These are phyloP conservation scores for Fagus crenata DNA, from an alignment of 306 rosid species.

Conservation along the genomic window DNA sequence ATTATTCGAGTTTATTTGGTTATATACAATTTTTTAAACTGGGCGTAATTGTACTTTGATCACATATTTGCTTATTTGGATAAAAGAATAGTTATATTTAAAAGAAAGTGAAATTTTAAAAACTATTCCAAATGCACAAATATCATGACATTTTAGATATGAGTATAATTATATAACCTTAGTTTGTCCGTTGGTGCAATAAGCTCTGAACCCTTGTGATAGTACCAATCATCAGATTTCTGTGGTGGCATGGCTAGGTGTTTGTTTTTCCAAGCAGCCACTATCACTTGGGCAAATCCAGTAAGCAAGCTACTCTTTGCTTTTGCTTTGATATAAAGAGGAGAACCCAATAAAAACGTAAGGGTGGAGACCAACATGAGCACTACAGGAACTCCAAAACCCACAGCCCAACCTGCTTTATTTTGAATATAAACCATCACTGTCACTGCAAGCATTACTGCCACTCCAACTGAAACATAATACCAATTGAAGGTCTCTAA, in stretches of 20 bases:
- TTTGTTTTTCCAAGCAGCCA: slow-evolving; percentile 67
- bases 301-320: slow-evolving; percentile 55
- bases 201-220: slow-evolving; percentile 48
- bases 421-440: slow-evolving; percentile 69
- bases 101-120: no score
- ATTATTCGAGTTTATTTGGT: no score
- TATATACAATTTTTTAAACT: no score
- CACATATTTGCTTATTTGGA: no score
- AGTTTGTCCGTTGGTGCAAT: slow-evolving; percentile 58
- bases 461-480: slow-evolving; percentile 67
- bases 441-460: slow-evolving; percentile 47
- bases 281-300: slow-evolving; percentile 52
- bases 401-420: slow-evolving; percentile 58
- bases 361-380: slow-evolving; percentile 57
- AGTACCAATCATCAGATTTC: slow-evolving; percentile 46
- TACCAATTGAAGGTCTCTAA: slow-evolving; percentile 77
- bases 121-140: no score
- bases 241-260: slow-evolving; percentile 45
- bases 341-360: slow-evolving; percentile 64
- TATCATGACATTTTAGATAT: no score
- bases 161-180: slow-evolving; percentile 35
- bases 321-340: slow-evolving; percentile 40
- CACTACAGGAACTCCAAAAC: slow-evolving; percentile 69
- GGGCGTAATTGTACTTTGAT: no score
- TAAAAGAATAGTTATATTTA: no score